These are phyloP conservation scores for Albizia julibrissin DNA, from an alignment of 306 rosid species.

Conservation along the genomic window DNA sequence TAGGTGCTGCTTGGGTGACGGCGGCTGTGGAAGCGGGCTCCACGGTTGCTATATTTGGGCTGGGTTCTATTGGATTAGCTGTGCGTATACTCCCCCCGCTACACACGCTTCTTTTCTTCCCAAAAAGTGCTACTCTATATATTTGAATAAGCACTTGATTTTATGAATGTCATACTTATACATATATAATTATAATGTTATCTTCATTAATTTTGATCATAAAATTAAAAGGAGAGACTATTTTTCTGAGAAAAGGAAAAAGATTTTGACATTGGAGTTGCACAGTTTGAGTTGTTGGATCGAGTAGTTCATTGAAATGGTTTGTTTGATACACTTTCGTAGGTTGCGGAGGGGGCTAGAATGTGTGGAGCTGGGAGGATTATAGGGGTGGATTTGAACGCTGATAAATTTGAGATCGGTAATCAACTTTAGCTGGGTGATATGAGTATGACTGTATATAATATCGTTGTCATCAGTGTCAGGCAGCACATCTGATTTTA, in stretches of 20 bases:
- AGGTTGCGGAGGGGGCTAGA: slow-evolving; percentile 96
- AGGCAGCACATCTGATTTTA: neutral
- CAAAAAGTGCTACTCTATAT: too few relatives aligned
- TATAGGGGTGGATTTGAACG: slow-evolving; percentile 80
- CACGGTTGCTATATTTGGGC: slow-evolving; percentile 79
- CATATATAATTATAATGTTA: neutral
- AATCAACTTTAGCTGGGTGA: neutral
- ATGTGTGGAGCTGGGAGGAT: slow-evolving; percentile 79
- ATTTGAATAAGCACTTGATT: too few relatives aligned
- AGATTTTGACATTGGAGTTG: neutral
- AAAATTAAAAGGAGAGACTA: neutral
- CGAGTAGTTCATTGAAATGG: neutral
- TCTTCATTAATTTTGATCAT: neutral
- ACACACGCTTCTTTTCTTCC: too few relatives aligned
- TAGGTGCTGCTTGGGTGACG: slow-evolving; percentile 91
- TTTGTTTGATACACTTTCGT: neutral
- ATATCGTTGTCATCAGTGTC: neutral
- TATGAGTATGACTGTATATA: too few relatives aligned
- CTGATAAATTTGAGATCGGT: slow-evolving; percentile 71
- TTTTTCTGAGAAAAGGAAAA: neutral
- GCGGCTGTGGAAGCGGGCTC: slow-evolving; percentile 82
- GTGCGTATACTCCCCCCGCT: slow-evolving; percentile 37
- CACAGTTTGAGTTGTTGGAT: neutral
- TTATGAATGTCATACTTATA: too few relatives aligned
- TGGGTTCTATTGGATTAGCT: slow-evolving; percentile 86